These are phyloP conservation scores for Neofusicoccum laricinum DNA, from an alignment of 2,329 filamentous ascomycete genomes.

Conservation along the genomic window DNA sequence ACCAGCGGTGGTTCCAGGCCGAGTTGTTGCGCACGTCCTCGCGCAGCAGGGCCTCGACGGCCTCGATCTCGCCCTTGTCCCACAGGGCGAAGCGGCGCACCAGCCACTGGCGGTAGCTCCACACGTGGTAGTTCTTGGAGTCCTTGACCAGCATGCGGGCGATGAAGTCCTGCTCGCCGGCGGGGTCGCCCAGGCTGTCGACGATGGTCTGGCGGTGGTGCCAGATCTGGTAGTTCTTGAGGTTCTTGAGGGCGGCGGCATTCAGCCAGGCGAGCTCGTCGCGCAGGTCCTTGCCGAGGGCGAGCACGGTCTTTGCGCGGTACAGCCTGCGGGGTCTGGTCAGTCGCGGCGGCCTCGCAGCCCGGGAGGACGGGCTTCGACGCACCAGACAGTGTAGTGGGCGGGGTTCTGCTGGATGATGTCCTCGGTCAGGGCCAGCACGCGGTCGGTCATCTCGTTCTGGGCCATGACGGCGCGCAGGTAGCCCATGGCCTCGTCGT, in stretches of 20 bases:
- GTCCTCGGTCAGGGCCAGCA: conserved; percentile 77
- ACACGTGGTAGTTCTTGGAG: conserved; percentile 97
- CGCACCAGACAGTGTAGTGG: conserved; percentile 93
- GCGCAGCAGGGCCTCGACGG: conserved; percentile 69
- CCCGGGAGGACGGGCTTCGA: neutral
- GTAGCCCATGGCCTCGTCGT: conserved; percentile 89
- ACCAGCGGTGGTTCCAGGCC: conserved; percentile 96
- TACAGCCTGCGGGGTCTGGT: conserved; percentile 60
- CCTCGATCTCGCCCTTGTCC: conserved; percentile 61
- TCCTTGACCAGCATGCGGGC: conserved; percentile 78
- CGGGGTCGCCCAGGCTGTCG: conserved; percentile 57
- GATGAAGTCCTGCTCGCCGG: conserved; percentile 73
- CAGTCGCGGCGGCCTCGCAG: neutral
- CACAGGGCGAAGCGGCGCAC: conserved; percentile 62
- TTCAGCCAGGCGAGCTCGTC: conserved; percentile 87
- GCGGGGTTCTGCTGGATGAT: conserved; percentile 92
- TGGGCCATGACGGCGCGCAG: conserved; percentile 88
- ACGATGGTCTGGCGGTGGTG: conserved; percentile 60
- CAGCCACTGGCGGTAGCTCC: conserved; percentile 85
- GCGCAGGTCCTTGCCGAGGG: conserved; percentile 61
- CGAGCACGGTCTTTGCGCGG: conserved; percentile 73
- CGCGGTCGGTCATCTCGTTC: conserved; percentile 78
- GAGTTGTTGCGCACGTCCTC: conserved; percentile 92
- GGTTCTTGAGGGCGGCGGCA: conserved; percentile 72
- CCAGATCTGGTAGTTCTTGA: conserved; percentile 99